These are phyloP conservation scores for Botryotinia globosa DNA, from an alignment of 2,329 filamentous ascomycete genomes.

Conservation along the genomic window DNA sequence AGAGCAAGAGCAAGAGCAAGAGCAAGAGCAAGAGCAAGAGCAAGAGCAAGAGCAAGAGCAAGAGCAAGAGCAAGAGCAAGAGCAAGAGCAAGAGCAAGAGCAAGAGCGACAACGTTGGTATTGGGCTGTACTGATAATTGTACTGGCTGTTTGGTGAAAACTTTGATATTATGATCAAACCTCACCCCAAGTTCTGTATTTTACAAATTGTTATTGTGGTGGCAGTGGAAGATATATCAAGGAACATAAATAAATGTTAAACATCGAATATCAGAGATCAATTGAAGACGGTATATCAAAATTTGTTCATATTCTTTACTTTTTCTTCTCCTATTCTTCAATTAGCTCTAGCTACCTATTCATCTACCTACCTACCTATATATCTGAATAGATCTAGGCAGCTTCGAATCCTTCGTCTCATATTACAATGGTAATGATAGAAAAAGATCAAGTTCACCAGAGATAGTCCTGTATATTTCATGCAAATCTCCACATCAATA, in stretches of 20 bases:
- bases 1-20: not conserved
- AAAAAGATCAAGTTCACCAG: not conserved
- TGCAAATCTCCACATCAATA: not conserved
- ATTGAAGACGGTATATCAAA: not conserved
- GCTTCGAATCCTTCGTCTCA: not conserved
- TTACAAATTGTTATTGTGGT: slow-evolving; percentile 1
- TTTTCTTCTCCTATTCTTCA: not conserved
- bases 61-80: not conserved
- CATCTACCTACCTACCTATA: not conserved
- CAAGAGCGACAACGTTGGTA: not conserved
- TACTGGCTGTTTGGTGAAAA: not conserved
- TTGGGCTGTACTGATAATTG: not conserved
- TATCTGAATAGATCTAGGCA: not conserved
- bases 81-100: not conserved
- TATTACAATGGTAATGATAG: not conserved
- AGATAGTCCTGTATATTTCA: not conserved
- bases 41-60: not conserved
- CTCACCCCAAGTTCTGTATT: not conserved
- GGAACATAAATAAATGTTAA: not conserved
- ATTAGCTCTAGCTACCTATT: not conserved
- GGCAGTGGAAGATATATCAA: not conserved
- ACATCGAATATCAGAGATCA: not conserved
- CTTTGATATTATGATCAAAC: slow-evolving; percentile 3
- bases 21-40: not conserved
- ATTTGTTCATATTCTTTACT: not conserved